Evolutionary conservation across 164 flowering plant genomes (phyloP).

Genomic region (Platanus orientalis): DNA sequence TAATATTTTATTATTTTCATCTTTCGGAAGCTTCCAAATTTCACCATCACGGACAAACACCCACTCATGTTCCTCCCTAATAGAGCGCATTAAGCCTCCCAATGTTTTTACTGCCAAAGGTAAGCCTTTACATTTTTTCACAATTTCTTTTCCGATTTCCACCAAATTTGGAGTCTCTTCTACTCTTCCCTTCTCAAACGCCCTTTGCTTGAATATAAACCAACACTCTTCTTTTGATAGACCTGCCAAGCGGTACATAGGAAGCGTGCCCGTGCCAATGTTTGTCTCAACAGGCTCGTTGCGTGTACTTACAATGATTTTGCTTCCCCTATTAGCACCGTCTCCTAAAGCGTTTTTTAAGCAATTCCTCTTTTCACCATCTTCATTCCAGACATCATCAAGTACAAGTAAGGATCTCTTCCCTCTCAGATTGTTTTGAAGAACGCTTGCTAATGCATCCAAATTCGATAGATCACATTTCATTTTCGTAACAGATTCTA

Average conservation of each 20-base stretch:
- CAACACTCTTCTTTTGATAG: no score
- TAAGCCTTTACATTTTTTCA: background rate
- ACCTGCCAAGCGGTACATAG: background rate
- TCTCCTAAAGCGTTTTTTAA: background rate
- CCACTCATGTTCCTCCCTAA: background rate
- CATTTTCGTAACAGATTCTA: background rate
- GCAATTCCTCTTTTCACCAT: background rate
- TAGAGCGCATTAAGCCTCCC: background rate
- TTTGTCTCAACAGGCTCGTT: background rate
- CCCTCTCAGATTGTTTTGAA: conserved; percentile 43
- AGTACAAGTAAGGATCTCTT: conserved; percentile 18
- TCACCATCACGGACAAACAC: no score
- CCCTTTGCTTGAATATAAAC: background rate
- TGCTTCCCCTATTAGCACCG: background rate
- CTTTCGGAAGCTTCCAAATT: background rate
- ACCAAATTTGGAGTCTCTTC: background rate
- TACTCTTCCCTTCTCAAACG: background rate
- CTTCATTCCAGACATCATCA: background rate
- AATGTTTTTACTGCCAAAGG: background rate
- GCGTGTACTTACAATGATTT: background rate
- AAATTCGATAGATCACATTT: no score
- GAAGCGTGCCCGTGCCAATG: background rate
- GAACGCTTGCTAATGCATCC: no score
- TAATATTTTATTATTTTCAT: background rate
- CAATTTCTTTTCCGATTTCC: background rate